Conservation (phyloP, 169 alveolate species). For the Cryptosporidium baileyi region DNA sequence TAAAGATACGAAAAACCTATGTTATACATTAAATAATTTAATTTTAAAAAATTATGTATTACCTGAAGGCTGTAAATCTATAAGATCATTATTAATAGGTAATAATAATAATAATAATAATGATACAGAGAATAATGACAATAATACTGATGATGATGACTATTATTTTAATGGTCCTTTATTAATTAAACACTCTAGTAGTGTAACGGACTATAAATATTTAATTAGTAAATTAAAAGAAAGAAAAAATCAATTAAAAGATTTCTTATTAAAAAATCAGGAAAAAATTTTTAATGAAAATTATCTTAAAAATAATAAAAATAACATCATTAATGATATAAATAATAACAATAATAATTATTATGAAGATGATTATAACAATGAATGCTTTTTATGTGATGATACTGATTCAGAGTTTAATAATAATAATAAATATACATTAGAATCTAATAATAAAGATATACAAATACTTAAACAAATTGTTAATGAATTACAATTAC, state of each 20-base stretch:
- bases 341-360: not conserved
- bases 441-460: conserved; percentile 23
- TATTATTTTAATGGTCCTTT: conserved; percentile 18
- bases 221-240: conserved; percentile 20
- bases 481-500: conserved; percentile 26
- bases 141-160: not conserved
- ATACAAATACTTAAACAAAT: conserved; percentile 37
- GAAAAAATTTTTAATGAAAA: not conserved
- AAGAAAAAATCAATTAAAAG: conserved; percentile 26
- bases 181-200: conserved; percentile 11
- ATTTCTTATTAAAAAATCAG: not conserved
- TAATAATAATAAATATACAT: not conserved
- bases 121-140: not conserved
- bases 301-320: not conserved
- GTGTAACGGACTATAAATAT: conserved; percentile 29
- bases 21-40: conserved; percentile 20
- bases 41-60: conserved; percentile 17
- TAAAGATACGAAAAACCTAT: conserved; percentile 33
- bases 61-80: conserved; percentile 27
- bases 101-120: not conserved
- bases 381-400: not conserved
- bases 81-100: conserved; percentile 24
- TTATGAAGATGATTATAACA: not conserved
- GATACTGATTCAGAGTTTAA: conserved; percentile 8
- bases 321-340: not conserved